Percentiles rank a stretch among this genome's conserved stretches.
These are phyloP conservation scores for Kodamaea fungicola DNA, from an alignment of 1,139 yeast species.

Conservation along the genomic window DNA sequence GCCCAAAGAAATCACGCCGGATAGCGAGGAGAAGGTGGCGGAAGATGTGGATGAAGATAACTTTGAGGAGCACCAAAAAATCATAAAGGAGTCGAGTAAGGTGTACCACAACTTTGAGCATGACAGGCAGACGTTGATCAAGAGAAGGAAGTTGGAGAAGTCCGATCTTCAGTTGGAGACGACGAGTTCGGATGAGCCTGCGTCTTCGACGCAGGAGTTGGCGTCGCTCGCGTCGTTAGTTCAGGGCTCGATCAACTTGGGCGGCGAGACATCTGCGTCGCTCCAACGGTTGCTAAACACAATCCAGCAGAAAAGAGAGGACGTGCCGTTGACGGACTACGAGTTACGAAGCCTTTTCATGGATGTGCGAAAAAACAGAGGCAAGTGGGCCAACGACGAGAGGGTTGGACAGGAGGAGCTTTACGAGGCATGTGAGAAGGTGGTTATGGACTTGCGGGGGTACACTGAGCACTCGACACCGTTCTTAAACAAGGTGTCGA, in stretches of 20 bases:
- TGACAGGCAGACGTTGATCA: slow-evolving; percentile 74
- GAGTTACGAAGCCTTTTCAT: slow-evolving; percentile 82
- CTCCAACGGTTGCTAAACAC: slow-evolving; percentile 75
- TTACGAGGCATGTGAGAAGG: slow-evolving; percentile 96
- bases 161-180: slow-evolving; percentile 68
- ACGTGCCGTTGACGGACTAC: slow-evolving; percentile 70
- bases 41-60: background rate
- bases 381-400: slow-evolving; percentile 96
- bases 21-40: slow-evolving; percentile 2
- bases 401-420: slow-evolving; percentile 95
- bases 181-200: background rate
- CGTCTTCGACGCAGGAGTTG: background rate
- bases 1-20: slow-evolving; percentile 1
- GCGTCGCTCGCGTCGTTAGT: background rate
- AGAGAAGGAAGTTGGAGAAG: slow-evolving; percentile 74
- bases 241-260: slow-evolving; percentile 46
- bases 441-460: slow-evolving; percentile 81
- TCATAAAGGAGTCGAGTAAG: slow-evolving; percentile 46
- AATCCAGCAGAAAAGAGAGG: slow-evolving; percentile 76
- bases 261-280: slow-evolving; percentile 73
- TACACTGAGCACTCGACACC: slow-evolving; percentile 97
- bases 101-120: slow-evolving; percentile 83
- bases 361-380: slow-evolving; percentile 91
- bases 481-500: slow-evolving; percentile 88
- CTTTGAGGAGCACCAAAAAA: slow-evolving; percentile 35